Percentiles rank a stretch among this genome's conserved stretches.
Conservation (phyloP, 2,329 filamentous ascomycete species). For the Periconia sp. region DNA sequence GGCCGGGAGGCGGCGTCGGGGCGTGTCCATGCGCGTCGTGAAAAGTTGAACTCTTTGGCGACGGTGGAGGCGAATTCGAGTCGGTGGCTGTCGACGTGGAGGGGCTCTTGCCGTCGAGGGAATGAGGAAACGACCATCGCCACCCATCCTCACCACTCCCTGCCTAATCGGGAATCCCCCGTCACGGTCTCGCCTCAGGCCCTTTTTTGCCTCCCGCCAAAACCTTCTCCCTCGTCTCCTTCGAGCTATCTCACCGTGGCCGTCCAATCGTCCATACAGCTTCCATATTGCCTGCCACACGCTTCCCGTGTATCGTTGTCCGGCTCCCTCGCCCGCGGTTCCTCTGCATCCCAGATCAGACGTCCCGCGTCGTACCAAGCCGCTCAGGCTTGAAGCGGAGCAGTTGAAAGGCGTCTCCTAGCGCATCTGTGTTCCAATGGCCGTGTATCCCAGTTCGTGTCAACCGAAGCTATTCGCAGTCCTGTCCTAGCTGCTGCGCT, state of each 20-base stretch:
- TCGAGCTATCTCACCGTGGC: neutral
- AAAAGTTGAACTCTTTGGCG: constrained; percentile 2
- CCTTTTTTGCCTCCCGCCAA: constrained; percentile 6
- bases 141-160: constrained; percentile 4
- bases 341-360: neutral
- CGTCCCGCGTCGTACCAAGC: too few species aligned
- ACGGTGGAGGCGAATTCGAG: neutral
- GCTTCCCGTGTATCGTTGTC: neutral
- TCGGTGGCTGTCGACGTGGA: too few species aligned
- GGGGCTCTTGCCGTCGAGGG: neutral
- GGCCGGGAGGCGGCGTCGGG: too few species aligned
- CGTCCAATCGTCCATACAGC: neutral
- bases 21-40: neutral
- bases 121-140: constrained; percentile 2
- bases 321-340: neutral
- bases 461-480: too few species aligned
- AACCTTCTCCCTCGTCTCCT: neutral
- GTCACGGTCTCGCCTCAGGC: neutral
- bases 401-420: too few species aligned
- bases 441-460: too few species aligned
- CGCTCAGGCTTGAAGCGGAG: too few species aligned
- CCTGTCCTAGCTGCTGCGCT: too few species aligned
- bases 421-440: too few species aligned
- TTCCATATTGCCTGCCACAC: neutral
- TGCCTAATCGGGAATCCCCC: constrained; percentile 5